Percentiles rank a stretch among this genome's conserved stretches.
These are phyloP conservation scores for Moesziomyces sp. DNA, from an alignment of 1,284 basidiomycete genomes.

Conservation along the genomic window DNA sequence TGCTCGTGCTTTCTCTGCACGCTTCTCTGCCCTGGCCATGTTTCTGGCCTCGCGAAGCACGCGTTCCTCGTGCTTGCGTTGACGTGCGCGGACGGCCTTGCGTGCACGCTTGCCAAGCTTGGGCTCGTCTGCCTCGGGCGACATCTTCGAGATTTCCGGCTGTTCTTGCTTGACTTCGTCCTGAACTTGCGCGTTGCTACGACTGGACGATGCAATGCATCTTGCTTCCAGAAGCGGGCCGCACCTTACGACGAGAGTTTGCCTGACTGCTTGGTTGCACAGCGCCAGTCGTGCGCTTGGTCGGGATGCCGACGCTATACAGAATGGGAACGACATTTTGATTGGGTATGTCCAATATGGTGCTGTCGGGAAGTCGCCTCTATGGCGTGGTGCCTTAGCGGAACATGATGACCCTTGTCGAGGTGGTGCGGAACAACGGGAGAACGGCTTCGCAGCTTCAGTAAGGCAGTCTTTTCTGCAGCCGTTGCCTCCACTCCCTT, in stretches of 20 bases:
- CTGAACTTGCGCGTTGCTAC: slow-evolving; percentile 18
- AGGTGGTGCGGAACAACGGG: too few relatives aligned
- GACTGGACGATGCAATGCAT: slow-evolving; percentile 22
- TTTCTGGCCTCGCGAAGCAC: slow-evolving; percentile 12
- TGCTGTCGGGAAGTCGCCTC: neutral
- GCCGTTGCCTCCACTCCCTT: neutral
- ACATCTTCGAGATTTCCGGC: neutral
- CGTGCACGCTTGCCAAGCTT: slow-evolving; percentile 40
- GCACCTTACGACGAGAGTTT: neutral
- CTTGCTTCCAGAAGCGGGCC: neutral
- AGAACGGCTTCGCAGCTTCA: too few relatives aligned
- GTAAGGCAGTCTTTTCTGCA: too few relatives aligned
- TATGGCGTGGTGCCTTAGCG: neutral
- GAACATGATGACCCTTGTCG: too few relatives aligned
- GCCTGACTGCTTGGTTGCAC: neutral
- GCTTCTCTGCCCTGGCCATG: slow-evolving; percentile 7
- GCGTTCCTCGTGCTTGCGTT: slow-evolving; percentile 19
- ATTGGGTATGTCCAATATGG: too few relatives aligned
- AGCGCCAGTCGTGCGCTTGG: neutral
- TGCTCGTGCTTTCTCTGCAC: neutral
- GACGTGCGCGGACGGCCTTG: slow-evolving; percentile 19
- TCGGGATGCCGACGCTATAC: neutral
- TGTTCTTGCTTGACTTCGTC: neutral
- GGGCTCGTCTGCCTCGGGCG: neutral
- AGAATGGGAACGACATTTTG: neutral